Conservation (phyloP, 106 monocot genomes). For the Apostasia ramifera region DNA sequence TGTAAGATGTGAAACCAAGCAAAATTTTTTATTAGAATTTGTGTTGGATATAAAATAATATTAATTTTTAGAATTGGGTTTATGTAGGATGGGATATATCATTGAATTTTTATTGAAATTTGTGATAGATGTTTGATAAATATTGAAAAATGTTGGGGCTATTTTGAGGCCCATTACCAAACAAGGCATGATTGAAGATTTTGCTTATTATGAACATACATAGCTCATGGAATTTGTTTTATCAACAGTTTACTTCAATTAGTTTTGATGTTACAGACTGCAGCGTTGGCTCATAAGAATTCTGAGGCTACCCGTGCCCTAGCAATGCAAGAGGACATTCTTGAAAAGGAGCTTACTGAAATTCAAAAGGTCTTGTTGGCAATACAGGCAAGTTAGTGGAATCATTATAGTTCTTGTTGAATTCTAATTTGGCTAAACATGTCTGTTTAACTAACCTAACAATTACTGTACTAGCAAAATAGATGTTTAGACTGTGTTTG, state of each 20-base stretch:
- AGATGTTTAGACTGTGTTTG: too few relatives aligned
- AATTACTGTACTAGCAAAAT: too few relatives aligned
- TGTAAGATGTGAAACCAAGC: too few relatives aligned
- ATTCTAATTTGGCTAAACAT: not conserved
- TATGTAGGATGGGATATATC: too few relatives aligned
- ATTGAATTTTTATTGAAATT: too few relatives aligned
- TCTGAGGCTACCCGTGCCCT: conserved; percentile 80
- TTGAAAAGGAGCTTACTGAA: conserved; percentile 90
- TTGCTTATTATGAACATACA: not conserved
- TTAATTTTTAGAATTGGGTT: too few relatives aligned
- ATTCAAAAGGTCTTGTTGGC: conserved; percentile 86
- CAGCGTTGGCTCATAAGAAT: conserved; percentile 74
- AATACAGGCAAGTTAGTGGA: conserved; percentile 65
- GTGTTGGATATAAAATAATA: too few relatives aligned
- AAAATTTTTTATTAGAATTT: not conserved
- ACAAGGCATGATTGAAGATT: too few relatives aligned
- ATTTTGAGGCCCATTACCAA: too few relatives aligned
- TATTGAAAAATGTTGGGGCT: too few relatives aligned
- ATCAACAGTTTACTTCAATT: not conserved
- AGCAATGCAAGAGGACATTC: conserved; percentile 76
- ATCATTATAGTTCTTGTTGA: not conserved
- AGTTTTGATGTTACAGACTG: conserved; percentile 42
- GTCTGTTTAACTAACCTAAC: too few relatives aligned
- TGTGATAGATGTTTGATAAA: too few relatives aligned
- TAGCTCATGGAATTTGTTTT: not conserved